Conservation (phyloP, 495 filamentous ascomycete genomes). For the Neurospora sp. region DNA sequence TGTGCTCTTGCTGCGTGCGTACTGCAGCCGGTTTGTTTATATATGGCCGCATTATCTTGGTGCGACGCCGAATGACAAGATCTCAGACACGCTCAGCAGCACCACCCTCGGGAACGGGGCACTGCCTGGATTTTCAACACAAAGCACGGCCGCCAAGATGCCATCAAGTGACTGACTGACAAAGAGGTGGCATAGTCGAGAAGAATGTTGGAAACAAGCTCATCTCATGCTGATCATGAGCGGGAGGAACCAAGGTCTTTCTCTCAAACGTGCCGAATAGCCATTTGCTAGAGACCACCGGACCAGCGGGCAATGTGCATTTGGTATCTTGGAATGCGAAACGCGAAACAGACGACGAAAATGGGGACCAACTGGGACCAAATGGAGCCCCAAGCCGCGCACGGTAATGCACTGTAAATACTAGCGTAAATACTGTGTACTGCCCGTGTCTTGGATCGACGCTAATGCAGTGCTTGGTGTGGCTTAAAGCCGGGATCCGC, state of each 20-base stretch:
- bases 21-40: neutral
- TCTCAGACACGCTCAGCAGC: neutral
- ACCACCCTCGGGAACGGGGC: neutral
- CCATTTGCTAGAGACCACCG: neutral
- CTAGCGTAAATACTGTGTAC: neutral
- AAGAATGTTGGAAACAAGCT: neutral
- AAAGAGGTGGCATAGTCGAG: neutral
- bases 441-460: slow-evolving; percentile 9
- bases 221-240: neutral
- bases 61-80: neutral
- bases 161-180: neutral
- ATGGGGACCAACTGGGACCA: neutral
- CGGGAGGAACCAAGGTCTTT: neutral
- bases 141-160: neutral
- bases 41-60: neutral
- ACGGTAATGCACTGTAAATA: neutral
- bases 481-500: neutral
- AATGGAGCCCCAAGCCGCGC: neutral
- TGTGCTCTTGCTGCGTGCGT: neutral
- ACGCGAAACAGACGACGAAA: neutral
- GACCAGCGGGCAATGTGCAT: neutral
- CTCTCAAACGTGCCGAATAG: neutral
- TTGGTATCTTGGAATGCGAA: neutral
- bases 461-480: slow-evolving; percentile 11
- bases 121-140: neutral